phyloP scores from a whole-genome alignment of 225 moss, liverwort and hornwort species.

The Marchantia paleacea region DNA sequence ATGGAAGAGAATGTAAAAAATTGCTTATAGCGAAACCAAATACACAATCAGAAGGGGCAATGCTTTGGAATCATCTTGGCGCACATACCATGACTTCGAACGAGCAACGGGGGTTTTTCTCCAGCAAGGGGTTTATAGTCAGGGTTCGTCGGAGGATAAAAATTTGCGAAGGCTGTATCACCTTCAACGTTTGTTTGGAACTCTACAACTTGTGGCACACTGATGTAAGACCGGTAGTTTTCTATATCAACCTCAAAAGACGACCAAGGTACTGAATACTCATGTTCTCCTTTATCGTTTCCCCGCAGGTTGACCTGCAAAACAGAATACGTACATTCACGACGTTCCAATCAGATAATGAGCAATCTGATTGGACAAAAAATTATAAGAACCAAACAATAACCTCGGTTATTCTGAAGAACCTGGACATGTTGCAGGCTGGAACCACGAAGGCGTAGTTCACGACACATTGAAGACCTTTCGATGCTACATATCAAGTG shows the following conservation, averaged over 20 bases:
- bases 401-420: neutral
- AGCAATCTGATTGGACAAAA: too few relatives aligned
- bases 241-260: constrained; percentile 56
- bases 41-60: neutral
- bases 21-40: neutral
- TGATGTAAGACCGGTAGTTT: constrained; percentile 70
- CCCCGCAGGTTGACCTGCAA: constrained; percentile 62
- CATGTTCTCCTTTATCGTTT: constrained; percentile 39
- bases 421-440: neutral
- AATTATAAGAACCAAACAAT: neutral
- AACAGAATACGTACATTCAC: neutral
- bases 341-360: neutral
- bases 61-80: neutral
- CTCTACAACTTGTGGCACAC: constrained; percentile 72
- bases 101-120: constrained; percentile 77
- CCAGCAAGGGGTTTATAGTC: constrained; percentile 55
- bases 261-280: constrained; percentile 64
- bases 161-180: constrained; percentile 82
- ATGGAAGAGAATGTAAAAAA: neutral
- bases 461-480: neutral
- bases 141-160: constrained; percentile 70
- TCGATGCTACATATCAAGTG: neutral
- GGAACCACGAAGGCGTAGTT: neutral
- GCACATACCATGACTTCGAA: constrained; percentile 84
- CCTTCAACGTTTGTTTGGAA: constrained; percentile 71